Conservation (phyloP, 345 rosid species). For the Ceriops tagal region DNA sequence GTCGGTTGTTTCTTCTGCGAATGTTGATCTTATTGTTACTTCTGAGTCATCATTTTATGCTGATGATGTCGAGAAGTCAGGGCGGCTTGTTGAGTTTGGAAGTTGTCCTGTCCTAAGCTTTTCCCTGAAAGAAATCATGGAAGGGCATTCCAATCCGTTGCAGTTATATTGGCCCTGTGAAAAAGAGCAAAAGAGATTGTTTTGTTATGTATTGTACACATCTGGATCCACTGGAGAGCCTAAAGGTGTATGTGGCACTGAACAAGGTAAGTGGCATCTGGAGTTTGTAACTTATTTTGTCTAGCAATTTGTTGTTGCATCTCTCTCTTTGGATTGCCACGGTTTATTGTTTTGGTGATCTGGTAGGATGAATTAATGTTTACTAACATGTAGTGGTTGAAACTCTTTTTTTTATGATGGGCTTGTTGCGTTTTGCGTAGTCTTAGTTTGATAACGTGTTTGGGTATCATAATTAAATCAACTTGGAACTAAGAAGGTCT, state of each 20-base stretch:
- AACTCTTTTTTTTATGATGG: too few relatives aligned
- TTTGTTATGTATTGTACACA: slow-evolving; percentile 85
- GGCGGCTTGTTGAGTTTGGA: slow-evolving; percentile 46
- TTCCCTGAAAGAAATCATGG: slow-evolving; percentile 42
- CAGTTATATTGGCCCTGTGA: slow-evolving; percentile 55
- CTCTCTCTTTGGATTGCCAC: too few relatives aligned
- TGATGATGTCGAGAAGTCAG: slow-evolving; percentile 21
- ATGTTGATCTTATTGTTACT: slow-evolving; percentile 50
- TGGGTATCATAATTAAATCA: too few relatives aligned
- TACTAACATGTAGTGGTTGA: too few relatives aligned
- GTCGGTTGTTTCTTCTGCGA: slow-evolving; percentile 48
- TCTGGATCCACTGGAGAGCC: slow-evolving; percentile 94
- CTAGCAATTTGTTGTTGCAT: neutral
- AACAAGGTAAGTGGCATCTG: slow-evolving; percentile 50
- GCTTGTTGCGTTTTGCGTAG: too few relatives aligned
- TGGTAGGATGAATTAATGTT: too few relatives aligned
- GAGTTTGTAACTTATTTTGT: neutral
- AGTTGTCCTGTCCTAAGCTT: slow-evolving; percentile 46
- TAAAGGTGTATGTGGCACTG: slow-evolving; percentile 91
- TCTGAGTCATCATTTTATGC: slow-evolving; percentile 40
- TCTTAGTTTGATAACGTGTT: too few relatives aligned
- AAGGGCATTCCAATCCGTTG: slow-evolving; percentile 6
- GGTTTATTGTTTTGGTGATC: too few relatives aligned
- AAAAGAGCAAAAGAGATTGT: slow-evolving; percentile 39
- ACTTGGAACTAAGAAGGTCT: too few relatives aligned